Conservation (phyloP, 441 rosid genomes). For the Erysimum cheiri region DNA sequence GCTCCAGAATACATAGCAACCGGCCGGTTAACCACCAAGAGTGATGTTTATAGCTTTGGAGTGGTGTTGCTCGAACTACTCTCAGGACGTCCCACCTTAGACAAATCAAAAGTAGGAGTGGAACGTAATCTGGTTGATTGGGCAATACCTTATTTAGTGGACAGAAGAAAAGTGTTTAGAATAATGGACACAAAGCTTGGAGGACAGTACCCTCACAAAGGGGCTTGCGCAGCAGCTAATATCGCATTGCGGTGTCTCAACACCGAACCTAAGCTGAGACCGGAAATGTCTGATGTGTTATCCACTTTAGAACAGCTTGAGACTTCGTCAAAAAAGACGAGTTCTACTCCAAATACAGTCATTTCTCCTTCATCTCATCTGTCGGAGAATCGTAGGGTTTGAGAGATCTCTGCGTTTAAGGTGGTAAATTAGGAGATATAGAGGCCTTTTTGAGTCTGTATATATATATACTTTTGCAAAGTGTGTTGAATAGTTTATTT, state of each 20-base stretch:
- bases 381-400: constrained; percentile 39
- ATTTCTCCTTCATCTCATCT: constrained; percentile 38
- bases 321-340: constrained; percentile 35
- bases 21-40: constrained; percentile 67
- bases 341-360: constrained; percentile 17
- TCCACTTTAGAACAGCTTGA: constrained; percentile 55
- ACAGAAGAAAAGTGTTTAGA: constrained; percentile 60
- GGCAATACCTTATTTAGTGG: constrained; percentile 65
- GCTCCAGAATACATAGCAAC: constrained; percentile 80
- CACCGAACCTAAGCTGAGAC: constrained; percentile 59
- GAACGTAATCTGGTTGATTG: constrained; percentile 70
- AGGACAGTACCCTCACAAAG: constrained; percentile 68
- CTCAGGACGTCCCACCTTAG: constrained; percentile 69
- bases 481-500: constrained; percentile 34
- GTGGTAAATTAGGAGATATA: constrained; percentile 37
- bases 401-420: constrained; percentile 45
- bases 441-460: constrained; percentile 37
- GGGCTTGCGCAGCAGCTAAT: constrained; percentile 60
- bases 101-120: constrained; percentile 55
- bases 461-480: constrained; percentile 28
- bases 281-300: constrained; percentile 61
- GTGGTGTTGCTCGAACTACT: constrained; percentile 68
- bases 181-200: constrained; percentile 71
- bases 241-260: constrained; percentile 59
- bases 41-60: constrained; percentile 76